phyloP scores from a whole-genome alignment of 192 early-diverging fungal species.

The Podila clonocystis region DNA sequence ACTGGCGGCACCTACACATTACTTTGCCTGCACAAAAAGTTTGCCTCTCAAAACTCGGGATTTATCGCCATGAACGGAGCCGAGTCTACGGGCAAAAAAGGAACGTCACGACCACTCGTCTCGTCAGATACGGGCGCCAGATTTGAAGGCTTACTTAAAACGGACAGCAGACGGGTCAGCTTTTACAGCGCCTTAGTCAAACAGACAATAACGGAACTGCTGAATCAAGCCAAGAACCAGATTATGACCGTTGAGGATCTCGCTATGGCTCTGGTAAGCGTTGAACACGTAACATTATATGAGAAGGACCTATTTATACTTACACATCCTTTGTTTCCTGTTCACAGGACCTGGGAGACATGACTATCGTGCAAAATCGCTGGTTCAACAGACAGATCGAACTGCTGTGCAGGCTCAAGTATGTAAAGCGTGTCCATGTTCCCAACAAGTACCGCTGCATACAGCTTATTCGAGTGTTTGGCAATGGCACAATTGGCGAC shows the following conservation, averaged over 20 bases:
- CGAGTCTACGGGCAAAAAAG: slow-evolving; percentile 9
- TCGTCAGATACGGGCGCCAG: slow-evolving; percentile 3
- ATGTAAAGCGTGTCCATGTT: slow-evolving; percentile 59
- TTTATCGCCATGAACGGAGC: slow-evolving; percentile 56
- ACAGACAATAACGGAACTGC: slow-evolving; percentile 62
- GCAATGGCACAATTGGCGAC: slow-evolving; percentile 8
- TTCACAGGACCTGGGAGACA: slow-evolving; percentile 43
- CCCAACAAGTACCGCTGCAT: slow-evolving; percentile 58
- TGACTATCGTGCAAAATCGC: slow-evolving; percentile 55
- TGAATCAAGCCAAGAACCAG: slow-evolving; percentile 59
- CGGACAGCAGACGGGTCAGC: slow-evolving; percentile 46
- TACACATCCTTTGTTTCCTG: neutral
- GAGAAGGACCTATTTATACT: too few relatives aligned
- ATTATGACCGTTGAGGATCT: slow-evolving; percentile 65
- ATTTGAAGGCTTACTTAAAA: slow-evolving; percentile 23
- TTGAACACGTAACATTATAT: neutral
- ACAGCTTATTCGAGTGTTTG: slow-evolving; percentile 52
- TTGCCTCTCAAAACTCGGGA: slow-evolving; percentile 56
- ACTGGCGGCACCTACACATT: slow-evolving; percentile 65
- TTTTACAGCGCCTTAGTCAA: slow-evolving; percentile 67
- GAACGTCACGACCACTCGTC: slow-evolving; percentile 9
- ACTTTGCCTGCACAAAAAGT: slow-evolving; percentile 65
- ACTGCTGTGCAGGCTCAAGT: slow-evolving; percentile 55
- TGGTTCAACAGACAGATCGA: slow-evolving; percentile 70
- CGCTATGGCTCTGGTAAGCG: slow-evolving; percentile 63